Conservation (phyloP, 2,329 filamentous ascomycete genomes). For the Beauveria scarabaeidicola region DNA sequence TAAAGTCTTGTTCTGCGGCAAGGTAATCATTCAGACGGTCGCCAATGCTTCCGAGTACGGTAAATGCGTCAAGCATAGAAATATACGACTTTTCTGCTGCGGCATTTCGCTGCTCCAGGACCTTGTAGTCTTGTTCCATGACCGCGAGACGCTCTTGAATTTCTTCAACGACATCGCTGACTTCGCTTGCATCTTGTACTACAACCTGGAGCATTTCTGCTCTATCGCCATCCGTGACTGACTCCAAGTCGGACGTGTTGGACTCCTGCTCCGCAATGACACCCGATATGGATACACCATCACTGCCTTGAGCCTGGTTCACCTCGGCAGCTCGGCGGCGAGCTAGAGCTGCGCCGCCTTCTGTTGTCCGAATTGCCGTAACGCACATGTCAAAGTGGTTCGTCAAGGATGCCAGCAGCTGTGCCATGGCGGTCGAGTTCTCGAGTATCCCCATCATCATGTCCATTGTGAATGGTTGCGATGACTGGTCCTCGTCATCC, state of each 20-base stretch:
- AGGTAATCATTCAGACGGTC: slow-evolving; percentile 57
- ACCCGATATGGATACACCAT: slow-evolving; percentile 55
- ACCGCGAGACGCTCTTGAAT: slow-evolving; percentile 67
- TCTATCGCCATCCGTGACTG: slow-evolving; percentile 67
- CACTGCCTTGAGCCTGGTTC: slow-evolving; percentile 36
- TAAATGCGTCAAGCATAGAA: slow-evolving; percentile 54
- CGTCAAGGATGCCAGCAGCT: slow-evolving; percentile 70
- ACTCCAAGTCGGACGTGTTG: slow-evolving; percentile 47
- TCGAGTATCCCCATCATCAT: slow-evolving; percentile 57
- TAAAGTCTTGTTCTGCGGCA: slow-evolving; percentile 55
- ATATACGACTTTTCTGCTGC: slow-evolving; percentile 40
- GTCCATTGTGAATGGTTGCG: slow-evolving; percentile 35
- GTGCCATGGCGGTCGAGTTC: slow-evolving; percentile 75
- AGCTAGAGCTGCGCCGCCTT: slow-evolving; percentile 64
- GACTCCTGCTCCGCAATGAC: slow-evolving; percentile 53
- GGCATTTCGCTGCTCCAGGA: slow-evolving; percentile 55
- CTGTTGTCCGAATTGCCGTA: slow-evolving; percentile 81
- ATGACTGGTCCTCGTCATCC: slow-evolving; percentile 22
- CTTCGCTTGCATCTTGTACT: slow-evolving; percentile 58
- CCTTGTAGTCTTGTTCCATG: slow-evolving; percentile 64
- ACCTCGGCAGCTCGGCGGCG: slow-evolving; percentile 60
- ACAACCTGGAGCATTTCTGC: slow-evolving; percentile 78
- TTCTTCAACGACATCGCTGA: slow-evolving; percentile 58
- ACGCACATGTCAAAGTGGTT: slow-evolving; percentile 90
- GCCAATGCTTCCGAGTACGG: slow-evolving; percentile 59